Evolutionary conservation across 768 basidiomycete species (phyloP).

Genomic region (Fibroporia radiculosa): DNA sequence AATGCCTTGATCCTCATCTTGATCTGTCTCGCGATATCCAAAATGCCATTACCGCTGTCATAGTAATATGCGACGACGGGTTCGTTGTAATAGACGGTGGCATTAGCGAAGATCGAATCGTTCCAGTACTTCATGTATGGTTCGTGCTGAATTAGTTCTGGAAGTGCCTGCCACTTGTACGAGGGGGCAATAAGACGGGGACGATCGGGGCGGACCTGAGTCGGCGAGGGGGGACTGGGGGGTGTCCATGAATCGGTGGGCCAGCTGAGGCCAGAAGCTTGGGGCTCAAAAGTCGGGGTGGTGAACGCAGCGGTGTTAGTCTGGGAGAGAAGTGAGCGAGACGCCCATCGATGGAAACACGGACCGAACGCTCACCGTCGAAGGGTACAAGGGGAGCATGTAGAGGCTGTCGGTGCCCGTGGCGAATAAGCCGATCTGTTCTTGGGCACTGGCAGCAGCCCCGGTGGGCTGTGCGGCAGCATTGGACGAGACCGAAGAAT

Average conservation of each 20-base stretch:
- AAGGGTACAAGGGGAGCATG: slow-evolving; percentile 80
- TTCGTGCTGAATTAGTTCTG: slow-evolving; percentile 68
- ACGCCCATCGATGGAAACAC: neutral
- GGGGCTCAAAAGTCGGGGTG: slow-evolving; percentile 59
- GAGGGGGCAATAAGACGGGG: slow-evolving; percentile 87
- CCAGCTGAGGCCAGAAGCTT: slow-evolving; percentile 56
- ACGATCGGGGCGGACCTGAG: slow-evolving; percentile 63
- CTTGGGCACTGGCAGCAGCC: slow-evolving; percentile 51
- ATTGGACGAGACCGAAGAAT: slow-evolving; percentile 25
- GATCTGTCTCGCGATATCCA: slow-evolving; percentile 83
- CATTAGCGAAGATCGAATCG: slow-evolving; percentile 83
- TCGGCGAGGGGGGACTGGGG: slow-evolving; percentile 54
- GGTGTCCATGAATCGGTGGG: slow-evolving; percentile 67
- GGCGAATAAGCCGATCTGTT: slow-evolving; percentile 59
- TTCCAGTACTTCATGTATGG: slow-evolving; percentile 90
- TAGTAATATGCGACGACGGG: slow-evolving; percentile 61
- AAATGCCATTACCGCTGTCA: slow-evolving; percentile 85
- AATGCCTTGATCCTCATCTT: slow-evolving; percentile 92
- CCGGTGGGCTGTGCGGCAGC: slow-evolving; percentile 38
- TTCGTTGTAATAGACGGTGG: slow-evolving; percentile 57
- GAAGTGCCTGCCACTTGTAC: slow-evolving; percentile 87
- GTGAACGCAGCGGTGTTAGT: slow-evolving; percentile 70
- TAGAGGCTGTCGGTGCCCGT: slow-evolving; percentile 74
- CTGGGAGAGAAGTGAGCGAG: slow-evolving; percentile 29
- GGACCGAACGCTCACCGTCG: slow-evolving; percentile 59